Evolutionary conservation across 768 basidiomycete species (phyloP).

Genomic region (Lentinula raphanica): DNA sequence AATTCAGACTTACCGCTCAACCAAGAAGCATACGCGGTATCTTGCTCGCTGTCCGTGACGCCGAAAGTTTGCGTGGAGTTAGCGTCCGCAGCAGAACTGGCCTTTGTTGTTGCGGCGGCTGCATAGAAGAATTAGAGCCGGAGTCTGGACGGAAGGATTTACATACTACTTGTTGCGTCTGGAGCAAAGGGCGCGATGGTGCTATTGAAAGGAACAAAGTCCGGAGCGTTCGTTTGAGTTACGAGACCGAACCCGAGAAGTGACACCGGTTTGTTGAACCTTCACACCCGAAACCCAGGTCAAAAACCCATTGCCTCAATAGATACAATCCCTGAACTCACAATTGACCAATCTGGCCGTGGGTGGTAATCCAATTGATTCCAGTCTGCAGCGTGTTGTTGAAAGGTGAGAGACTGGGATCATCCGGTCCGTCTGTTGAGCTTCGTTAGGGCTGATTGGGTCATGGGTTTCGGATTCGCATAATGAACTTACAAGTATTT

Average conservation of each 20-base stretch:
- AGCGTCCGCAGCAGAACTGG: neutral
- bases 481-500: conserved; percentile 22
- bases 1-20: conserved; percentile 33
- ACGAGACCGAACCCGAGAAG: conserved; percentile 61
- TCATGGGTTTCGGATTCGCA: too few species aligned
- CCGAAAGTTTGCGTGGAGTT: conserved; percentile 32
- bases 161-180: conserved; percentile 13
- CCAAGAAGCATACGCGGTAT: conserved; percentile 52
- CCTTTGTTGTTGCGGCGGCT: neutral
- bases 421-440: conserved; percentile 37
- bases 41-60: conserved; percentile 48
- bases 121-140: conserved; percentile 15
- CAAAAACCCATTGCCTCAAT: neutral
- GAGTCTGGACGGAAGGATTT: neutral
- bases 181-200: conserved; percentile 34
- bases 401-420: conserved; percentile 45
- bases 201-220: conserved; percentile 61
- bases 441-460: too few species aligned
- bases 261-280: conserved; percentile 50
- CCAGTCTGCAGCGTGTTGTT: conserved; percentile 50
- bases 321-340: conserved; percentile 21
- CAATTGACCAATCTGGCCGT: conserved; percentile 40
- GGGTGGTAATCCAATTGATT: conserved; percentile 48
- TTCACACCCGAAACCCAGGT: conserved; percentile 14
- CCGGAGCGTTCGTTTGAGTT: conserved; percentile 43